Evolutionary conservation across 1,284 basidiomycete genomes (phyloP), one percentile per base, ranked within the genome.

Genomic region (Tetrapyrgos nigripes): DNA sequence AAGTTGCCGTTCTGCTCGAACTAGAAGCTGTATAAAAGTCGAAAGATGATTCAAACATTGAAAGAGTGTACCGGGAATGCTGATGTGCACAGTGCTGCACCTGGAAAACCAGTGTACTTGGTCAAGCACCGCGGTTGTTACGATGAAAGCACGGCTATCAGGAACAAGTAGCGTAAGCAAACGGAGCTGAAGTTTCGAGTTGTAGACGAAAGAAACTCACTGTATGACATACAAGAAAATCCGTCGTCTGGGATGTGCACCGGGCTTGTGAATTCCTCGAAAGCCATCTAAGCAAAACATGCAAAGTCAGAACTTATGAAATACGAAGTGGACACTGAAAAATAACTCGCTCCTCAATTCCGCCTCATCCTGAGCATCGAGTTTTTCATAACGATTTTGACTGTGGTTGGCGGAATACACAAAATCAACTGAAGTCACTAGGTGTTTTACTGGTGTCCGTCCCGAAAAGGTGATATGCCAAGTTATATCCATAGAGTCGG

Each of bases 381-480:
- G 45, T 10, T 62, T 61, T 17, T 63, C 52, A 24, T 63, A 47
- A 17, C 71, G 64, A 8, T 64, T 64, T 26, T 60, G 61, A 23
- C 62, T 65, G 58, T 64, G 66, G 31, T 64, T 61, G 26, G 57
- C 58, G 4, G 48, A 49, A 19, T 52, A 29, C 9, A n/a, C n/a
- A 19, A 46, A 33, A 8, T 49, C 28, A 4, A n/a, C 33, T 14
- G 61, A 53, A 8, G 60, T 49, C 21, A 69, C 11, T 14, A 56
- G 19, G 26, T 65, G 40, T 47, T 68, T 70, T 4, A 19, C 55
- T 9, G 62, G 65, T 6, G 65, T 59, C 10, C 57, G 61, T 6
- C 66, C 70, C 0, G 69, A 69, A 40, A 68, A 72, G 4, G 66
- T 62, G 19, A 75, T 55, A 10, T 68, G 69, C 73, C 73, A 75